Evolutionary conservation across 169 alveolate species (phyloP).

Genomic region (Cryptosporidium felis): DNA sequence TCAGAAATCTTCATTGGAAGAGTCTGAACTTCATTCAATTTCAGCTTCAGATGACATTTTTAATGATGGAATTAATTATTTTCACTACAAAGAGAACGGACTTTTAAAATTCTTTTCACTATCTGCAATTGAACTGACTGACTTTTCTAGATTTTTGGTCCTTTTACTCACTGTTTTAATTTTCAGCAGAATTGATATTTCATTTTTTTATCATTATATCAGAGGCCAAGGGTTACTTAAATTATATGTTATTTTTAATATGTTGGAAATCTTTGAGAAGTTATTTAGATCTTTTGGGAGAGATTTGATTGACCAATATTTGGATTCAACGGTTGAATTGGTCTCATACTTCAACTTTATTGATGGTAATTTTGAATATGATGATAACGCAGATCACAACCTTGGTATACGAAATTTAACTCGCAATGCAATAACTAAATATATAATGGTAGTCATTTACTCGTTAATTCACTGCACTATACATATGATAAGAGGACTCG

Average conservation of each 20-base stretch:
- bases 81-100: neutral
- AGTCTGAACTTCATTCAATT: slow-evolving; percentile 25
- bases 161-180: slow-evolving; percentile 79
- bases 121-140: slow-evolving; percentile 66
- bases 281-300: slow-evolving; percentile 87
- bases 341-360: slow-evolving; percentile 3
- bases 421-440: neutral
- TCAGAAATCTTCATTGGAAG: slow-evolving; percentile 60
- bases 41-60: neutral
- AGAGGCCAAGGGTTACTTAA: slow-evolving; percentile 89
- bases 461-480: slow-evolving; percentile 81
- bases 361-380: neutral
- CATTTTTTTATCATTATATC: slow-evolving; percentile 86
- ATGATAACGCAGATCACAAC: neutral
- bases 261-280: slow-evolving; percentile 88
- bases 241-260: slow-evolving; percentile 87
- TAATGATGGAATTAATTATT: neutral
- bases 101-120: neutral
- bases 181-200: slow-evolving; percentile 83
- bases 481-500: slow-evolving; percentile 86
- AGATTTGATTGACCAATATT: slow-evolving; percentile 81
- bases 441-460: slow-evolving; percentile 71
- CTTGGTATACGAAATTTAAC: neutral
- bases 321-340: neutral
- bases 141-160: slow-evolving; percentile 78